Evolutionary conservation across 192 early-diverging fungal species (phyloP), one percentile per base, ranked within the genome.

Genomic region (Gorgonomyces haynaldii): DNA sequence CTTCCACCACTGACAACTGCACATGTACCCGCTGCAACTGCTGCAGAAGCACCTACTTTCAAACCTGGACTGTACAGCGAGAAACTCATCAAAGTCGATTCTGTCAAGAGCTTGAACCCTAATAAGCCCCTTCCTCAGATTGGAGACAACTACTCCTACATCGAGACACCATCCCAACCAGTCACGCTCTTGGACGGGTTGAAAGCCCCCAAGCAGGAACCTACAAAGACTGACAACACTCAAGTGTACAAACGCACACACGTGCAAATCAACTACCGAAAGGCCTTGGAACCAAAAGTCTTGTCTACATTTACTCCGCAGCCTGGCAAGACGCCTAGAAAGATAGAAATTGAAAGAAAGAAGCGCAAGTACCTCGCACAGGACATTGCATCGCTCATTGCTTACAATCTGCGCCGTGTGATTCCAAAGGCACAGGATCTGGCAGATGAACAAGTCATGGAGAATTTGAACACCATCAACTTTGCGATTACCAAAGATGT

Each of bases 221-320:
- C n/a, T n/a, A n/a, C n/a, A n/a, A n/a, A n/a, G n/a, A n/a, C n/a
- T n/a, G n/a, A n/a, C n/a, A n/a, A n/a, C n/a, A n/a, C n/a, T n/a
- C n/a, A n/a, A n/a, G n/a, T n/a, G n/a, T n/a, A n/a, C n/a, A n/a
- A n/a, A 54, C 12, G n/a, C 8, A 7, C 15, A 10, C n/a, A 31
- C n/a, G n/a, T n/a, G n/a, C n/a, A n/a, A 16, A 42, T 54, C 22
- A 34, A 54, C 40, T 68, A 62, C 29, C 49, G 30, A 8, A 64
- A 61, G 40, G 64, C 61, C n/a, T 31, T 76, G 5, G 67, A 76
- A 50, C 74, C 74, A 0, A 76, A 76, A 42, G 70, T 76, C 1
- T 47, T 68, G 45, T 50, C 62, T 5, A 62, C 74, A 2, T 76
- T 62, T 50, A 53, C 51, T 21, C 50, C 64, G 3, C 53, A 47